Evolutionary conservation across 352 stramenopile genomes (phyloP).

Genomic region (Phytophthora fragariaefolia): DNA sequence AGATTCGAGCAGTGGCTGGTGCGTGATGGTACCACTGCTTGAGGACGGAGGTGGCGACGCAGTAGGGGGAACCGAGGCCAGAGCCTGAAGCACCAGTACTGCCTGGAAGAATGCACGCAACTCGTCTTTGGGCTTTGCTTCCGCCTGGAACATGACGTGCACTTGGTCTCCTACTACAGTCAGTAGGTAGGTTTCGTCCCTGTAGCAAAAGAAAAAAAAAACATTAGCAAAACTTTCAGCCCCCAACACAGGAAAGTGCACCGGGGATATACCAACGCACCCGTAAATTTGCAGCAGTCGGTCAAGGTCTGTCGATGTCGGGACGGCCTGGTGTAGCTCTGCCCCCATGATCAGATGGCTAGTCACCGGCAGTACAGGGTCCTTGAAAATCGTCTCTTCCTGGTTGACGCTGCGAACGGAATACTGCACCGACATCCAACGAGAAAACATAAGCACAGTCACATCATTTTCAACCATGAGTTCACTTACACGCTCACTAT

Average conservation of each 20-base stretch:
- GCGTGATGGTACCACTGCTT: constrained; percentile 24
- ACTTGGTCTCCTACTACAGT: constrained; percentile 41
- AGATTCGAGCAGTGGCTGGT: constrained; percentile 48
- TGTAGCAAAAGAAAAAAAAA: constrained; percentile 20
- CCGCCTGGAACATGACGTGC: constrained; percentile 62
- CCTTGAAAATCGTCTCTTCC: constrained; percentile 59
- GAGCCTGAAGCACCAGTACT: constrained; percentile 56
- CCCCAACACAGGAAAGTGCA: background rate
- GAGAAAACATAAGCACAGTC: constrained; percentile 12
- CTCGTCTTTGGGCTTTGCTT: constrained; percentile 63
- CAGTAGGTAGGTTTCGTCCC: constrained; percentile 69
- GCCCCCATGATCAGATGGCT: constrained; percentile 64
- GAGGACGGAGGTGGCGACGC: constrained; percentile 17
- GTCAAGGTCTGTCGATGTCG: constrained; percentile 51
- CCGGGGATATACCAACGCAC: no score
- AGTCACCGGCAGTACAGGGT: constrained; percentile 57
- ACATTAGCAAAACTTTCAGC: background rate
- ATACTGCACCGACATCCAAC: constrained; percentile 35
- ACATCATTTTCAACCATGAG: constrained; percentile 14
- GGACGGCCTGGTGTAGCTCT: constrained; percentile 50
- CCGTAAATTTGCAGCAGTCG: constrained; percentile 57
- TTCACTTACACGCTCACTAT: constrained; percentile 34
- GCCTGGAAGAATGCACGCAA: constrained; percentile 80
- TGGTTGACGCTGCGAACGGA: constrained; percentile 70
- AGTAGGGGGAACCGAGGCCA: constrained; percentile 27